Evolutionary conservation across 2,329 filamentous ascomycete species (phyloP), one percentile per base, ranked within the genome.

Genomic region (Nemania abortiva): DNA sequence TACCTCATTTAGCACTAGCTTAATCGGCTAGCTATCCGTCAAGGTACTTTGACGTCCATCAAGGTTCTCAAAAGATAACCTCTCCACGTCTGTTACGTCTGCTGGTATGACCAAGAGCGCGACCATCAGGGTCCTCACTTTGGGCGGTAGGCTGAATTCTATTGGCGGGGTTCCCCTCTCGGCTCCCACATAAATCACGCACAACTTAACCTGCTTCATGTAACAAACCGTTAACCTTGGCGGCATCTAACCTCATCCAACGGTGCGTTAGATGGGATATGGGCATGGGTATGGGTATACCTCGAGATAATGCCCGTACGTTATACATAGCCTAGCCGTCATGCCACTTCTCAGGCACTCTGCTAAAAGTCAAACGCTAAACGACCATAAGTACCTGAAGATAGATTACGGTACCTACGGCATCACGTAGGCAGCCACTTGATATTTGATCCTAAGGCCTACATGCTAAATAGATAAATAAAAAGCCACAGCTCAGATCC

Each of bases 11-110:
- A n/a, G 31, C n/a, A 42, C 47, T 55, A 65, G 45, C 10, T 18
- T 34, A 6, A 27, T 27, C 13, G 39, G 15, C 45, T 29, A n/a
- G 2, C 24, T 39, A 39, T 24, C 18, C 24, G n/a, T 39, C 22
- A 34, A 31, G 54, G 52, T 53, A 1, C 50, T 6, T 27, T 49
- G 10, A 52, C 65, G 70, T 13, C 74, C 75, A 74, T 77, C 76
- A 74, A 63, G 75, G 76, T 77, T 69, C 74, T 73, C 71, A 69
- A 65, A 58, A 65, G 47, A 54, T 56, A 34, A 54, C 45, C 15
- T 31, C 39, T 49, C 31, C 15, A 20, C 42, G 15, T 6, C 15
- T 6, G 11, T 15, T 24, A 34, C 9, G 29, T 22, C 10, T 13
- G 27, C 50, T 29, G 24, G n/a, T 10, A 27, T 6, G n/a, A n/a